Evolutionary conservation across 2,329 filamentous ascomycete genomes (phyloP).

Genomic region (Myriangium duriaei): DNA sequence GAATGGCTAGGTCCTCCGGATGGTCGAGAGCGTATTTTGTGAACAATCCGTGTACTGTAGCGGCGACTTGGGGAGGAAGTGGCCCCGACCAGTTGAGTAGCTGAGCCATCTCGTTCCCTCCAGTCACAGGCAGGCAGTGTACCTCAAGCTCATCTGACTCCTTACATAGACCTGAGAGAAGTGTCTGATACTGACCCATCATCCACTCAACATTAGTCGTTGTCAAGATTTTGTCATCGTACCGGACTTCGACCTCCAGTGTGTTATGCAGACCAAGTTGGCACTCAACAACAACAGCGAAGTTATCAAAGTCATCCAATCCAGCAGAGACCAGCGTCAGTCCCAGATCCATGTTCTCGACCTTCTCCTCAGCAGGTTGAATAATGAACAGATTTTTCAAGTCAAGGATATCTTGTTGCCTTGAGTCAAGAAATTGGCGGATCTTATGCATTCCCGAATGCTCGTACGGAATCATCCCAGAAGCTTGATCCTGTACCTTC

Average conservation of each 20-base stretch:
- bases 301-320: not conserved
- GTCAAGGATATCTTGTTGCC: not conserved
- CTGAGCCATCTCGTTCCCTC: too few relatives aligned
- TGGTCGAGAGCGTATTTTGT: conserved; percentile 11
- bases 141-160: too few relatives aligned
- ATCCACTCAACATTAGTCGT: too few relatives aligned
- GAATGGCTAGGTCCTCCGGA: conserved; percentile 16
- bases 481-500: not conserved
- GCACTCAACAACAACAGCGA: conserved; percentile 1
- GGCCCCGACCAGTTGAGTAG: too few relatives aligned
- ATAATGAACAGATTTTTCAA: not conserved
- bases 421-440: not conserved
- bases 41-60: conserved; percentile 14
- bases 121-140: too few relatives aligned
- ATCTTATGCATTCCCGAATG: conserved; percentile 4
- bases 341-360: not conserved
- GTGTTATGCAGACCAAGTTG: not conserved
- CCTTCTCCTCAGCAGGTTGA: not conserved
- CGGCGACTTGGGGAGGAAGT: conserved; percentile 12
- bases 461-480: not conserved
- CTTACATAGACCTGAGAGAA: too few relatives aligned
- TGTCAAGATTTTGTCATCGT: too few relatives aligned
- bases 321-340: not conserved
- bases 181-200: too few relatives aligned
- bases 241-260: not conserved